Evolutionary conservation across 1,284 basidiomycete species (phyloP), one percentile per base, ranked within the genome.

Genomic region (Mycena citricolor): DNA sequence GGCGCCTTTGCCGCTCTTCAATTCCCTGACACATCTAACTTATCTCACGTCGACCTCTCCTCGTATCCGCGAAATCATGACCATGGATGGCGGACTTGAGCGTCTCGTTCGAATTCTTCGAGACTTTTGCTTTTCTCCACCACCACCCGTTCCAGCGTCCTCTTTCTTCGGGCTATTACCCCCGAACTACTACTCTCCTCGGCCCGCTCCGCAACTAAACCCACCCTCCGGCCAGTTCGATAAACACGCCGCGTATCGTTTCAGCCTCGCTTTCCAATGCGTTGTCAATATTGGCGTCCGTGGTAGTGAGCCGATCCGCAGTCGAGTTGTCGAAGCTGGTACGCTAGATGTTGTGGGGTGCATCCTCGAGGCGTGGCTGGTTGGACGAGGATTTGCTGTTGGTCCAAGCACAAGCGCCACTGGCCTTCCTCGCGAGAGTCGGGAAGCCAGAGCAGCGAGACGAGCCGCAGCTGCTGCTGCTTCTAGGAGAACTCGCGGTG

Each of bases 21-120:
- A 97, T 72, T 97, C 94, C 34, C 85, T 99, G 46, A 94, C 92
- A 39, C 93, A 98, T 69, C 86, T 99, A 47, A 91, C 91, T 39
- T 97, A 97, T 68, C 86, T 99, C 56, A 97, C 95, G 6, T 94
- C 94, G 2, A 98, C 95, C 5, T 97, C 94, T 0, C 94, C 95
- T 4, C 83, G 94, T 50, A 98, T 99, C 69, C 85, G 95, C 39
- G 97, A 99, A 68, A 97, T 97, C 61, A 89, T 99, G 76, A 95
- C 94, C 32, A 84, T 90, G 74, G 95, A 99, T 64, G 95, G 95
- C 47, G 95, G 97, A 2, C 82, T 99, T 30, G 95, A 99, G 63
- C 85, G 94, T 19, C 83, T 99, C 28, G 89, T 99, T 24, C 84
- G 90, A 47, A 93, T 99, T 54, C 73, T 94, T n/a, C 85, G 87